Evolutionary conservation across 257 asterid genomes (phyloP).

Genomic region (Fraxinus quadrangulata): DNA sequence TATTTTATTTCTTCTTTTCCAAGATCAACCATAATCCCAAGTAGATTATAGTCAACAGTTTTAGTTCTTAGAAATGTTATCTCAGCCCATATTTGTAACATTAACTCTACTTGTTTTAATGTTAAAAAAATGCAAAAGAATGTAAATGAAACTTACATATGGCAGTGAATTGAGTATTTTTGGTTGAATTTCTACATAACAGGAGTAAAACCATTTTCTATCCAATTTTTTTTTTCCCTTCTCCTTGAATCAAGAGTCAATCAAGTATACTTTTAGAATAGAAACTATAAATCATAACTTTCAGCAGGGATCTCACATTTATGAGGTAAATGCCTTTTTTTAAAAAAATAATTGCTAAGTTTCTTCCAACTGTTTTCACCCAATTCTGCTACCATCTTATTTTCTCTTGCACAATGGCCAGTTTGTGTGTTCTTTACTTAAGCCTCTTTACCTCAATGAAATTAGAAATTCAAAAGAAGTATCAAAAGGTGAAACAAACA

Average conservation of each 20-base stretch:
- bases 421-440: not conserved
- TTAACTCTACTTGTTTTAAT: not conserved
- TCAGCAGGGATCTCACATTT: not conserved
- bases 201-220: not conserved
- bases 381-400: not conserved
- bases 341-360: not conserved
- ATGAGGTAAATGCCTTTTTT: not conserved
- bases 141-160: not conserved
- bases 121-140: not conserved
- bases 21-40: not conserved
- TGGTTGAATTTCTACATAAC: not conserved
- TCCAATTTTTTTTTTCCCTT: not conserved
- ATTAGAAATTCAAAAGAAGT: not conserved
- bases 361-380: conserved; percentile 1
- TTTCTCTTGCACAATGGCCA: not conserved
- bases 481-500: not conserved
- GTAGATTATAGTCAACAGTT: not conserved
- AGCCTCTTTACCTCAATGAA: not conserved
- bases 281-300: not conserved
- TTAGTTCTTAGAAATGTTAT: not conserved
- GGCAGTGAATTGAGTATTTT: not conserved
- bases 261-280: not conserved
- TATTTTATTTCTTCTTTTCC: not conserved
- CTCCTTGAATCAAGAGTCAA: not conserved
- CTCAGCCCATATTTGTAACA: not conserved